Evolutionary conservation across 1,284 basidiomycete genomes (phyloP).

Genomic region (Filobasidium uniguttulatum): DNA sequence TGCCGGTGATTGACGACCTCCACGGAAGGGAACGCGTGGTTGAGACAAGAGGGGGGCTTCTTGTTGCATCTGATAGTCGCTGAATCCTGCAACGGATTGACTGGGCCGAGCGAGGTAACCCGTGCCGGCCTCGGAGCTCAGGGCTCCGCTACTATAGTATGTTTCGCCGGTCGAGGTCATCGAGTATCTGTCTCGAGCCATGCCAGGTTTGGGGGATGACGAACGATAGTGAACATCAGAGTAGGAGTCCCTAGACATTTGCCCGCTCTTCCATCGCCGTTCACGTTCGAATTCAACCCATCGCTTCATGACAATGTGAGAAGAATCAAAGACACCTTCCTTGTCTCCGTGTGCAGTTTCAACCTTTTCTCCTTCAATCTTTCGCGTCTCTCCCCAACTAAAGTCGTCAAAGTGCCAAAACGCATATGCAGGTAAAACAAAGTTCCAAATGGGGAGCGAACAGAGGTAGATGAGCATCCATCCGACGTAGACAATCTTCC

Average conservation of each 20-base stretch:
- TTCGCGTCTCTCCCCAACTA: slow-evolving; percentile 77
- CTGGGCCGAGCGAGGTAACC: slow-evolving; percentile 28
- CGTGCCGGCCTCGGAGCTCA: slow-evolving; percentile 36
- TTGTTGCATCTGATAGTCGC: slow-evolving; percentile 39
- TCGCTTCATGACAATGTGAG: slow-evolving; percentile 94
- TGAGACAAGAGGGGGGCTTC: slow-evolving; percentile 43
- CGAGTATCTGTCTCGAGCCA: slow-evolving; percentile 54
- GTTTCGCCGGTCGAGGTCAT: slow-evolving; percentile 60
- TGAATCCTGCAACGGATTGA: slow-evolving; percentile 33
- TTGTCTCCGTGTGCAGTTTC: slow-evolving; percentile 65
- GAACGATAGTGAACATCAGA: slow-evolving; percentile 30
- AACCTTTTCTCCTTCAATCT: slow-evolving; percentile 48
- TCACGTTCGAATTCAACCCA: slow-evolving; percentile 99
- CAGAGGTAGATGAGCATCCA: slow-evolving; percentile 95
- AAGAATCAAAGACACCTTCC: slow-evolving; percentile 90
- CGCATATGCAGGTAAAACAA: slow-evolving; percentile 79
- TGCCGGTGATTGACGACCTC: slow-evolving; percentile 26
- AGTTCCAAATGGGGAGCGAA: slow-evolving; percentile 92
- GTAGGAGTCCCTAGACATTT: slow-evolving; percentile 63
- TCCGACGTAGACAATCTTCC: slow-evolving; percentile 83
- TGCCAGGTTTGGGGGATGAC: slow-evolving; percentile 42
- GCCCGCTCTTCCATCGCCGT: slow-evolving; percentile 77
- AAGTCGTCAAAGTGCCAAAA: slow-evolving; percentile 99
- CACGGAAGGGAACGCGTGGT: slow-evolving; percentile 15
- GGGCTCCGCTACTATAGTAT: slow-evolving; percentile 35